Conservation (phyloP, 2,329 filamentous ascomycete genomes). For the Aspergillus tubingensis region DNA sequence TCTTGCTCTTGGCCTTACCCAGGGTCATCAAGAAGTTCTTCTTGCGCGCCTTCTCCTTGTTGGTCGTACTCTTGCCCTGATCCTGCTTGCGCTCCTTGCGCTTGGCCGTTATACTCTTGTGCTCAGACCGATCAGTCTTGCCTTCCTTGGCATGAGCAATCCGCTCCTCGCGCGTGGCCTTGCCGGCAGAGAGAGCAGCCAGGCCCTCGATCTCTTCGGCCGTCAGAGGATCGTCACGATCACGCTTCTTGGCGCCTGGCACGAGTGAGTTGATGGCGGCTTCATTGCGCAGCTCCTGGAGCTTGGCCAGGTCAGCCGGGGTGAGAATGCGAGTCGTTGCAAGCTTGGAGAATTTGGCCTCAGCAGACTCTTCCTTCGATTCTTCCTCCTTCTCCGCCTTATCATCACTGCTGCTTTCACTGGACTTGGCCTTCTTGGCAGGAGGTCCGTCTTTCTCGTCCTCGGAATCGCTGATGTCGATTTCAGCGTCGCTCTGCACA, state of each 20-base stretch:
- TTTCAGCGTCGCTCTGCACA: conserved; percentile 79
- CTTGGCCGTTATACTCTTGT: conserved; percentile 82
- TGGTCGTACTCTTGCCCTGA: conserved; percentile 93
- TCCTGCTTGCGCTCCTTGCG: conserved; percentile 83
- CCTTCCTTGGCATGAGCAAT: conserved; percentile 80
- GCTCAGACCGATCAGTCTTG: conserved; percentile 73
- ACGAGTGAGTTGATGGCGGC: conserved; percentile 68
- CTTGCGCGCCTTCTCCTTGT: conserved; percentile 92
- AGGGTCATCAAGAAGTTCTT: conserved; percentile 99
- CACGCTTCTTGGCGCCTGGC: conserved; percentile 55
- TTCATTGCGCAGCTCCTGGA: conserved; percentile 79
- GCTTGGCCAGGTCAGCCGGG: conserved; percentile 91
- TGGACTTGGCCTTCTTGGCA: conserved; percentile 64
- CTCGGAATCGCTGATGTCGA: conserved; percentile 71
- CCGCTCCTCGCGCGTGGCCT: conserved; percentile 86
- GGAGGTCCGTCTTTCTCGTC: conserved; percentile 65
- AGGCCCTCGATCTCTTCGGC: conserved; percentile 90
- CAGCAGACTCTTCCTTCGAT: conserved; percentile 41
- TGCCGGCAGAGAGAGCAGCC: conserved; percentile 68
- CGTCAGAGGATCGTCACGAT: conserved; percentile 84
- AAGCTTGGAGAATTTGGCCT: conserved; percentile 51
- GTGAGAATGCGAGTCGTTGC: conserved; percentile 95
- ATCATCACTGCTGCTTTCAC: neutral
- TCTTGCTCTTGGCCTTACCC: conserved; percentile 92
- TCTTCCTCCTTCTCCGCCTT: conserved; percentile 35